phyloP scores from a whole-genome alignment of 2,329 filamentous ascomycete species.

The Podosphaera leucotricha region DNA sequence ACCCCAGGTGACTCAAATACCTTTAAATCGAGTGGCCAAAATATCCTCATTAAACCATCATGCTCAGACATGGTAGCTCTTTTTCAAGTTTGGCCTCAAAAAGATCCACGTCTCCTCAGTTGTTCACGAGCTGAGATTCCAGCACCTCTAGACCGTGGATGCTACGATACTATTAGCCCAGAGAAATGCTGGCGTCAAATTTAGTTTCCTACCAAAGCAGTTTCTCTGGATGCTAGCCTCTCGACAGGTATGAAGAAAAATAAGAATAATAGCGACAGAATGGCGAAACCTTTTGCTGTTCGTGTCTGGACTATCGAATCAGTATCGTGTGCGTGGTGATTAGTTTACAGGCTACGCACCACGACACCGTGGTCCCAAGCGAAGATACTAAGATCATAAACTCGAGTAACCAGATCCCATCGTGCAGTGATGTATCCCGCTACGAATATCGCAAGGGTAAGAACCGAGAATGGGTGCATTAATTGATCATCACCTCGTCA shows the following conservation, averaged over 20 bases:
- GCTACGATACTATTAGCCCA: conserved; percentile 26
- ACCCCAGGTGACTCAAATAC: conserved; percentile 54
- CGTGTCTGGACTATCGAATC: conserved; percentile 35
- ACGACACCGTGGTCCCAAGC: conserved; percentile 98
- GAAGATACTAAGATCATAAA: conserved; percentile 93
- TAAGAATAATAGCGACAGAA: conserved; percentile 68
- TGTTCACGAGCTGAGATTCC: conserved; percentile 92
- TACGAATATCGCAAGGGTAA: conserved; percentile 95
- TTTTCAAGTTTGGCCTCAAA: conserved; percentile 27
- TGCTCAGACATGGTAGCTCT: conserved; percentile 38
- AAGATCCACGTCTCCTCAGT: conserved; percentile 78
- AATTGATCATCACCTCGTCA: conserved; percentile 8
- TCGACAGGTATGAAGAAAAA: conserved; percentile 65
- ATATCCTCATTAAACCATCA: conserved; percentile 90
- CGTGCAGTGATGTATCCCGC: conserved; percentile 97
- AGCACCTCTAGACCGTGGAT: conserved; percentile 53
- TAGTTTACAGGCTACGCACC: conserved; percentile 27
- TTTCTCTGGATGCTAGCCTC: conserved; percentile 59
- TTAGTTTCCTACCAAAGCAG: conserved; percentile 39
- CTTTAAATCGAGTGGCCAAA: conserved; percentile 80
- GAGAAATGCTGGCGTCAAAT: conserved; percentile 5
- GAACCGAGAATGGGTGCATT: conserved; percentile 95
- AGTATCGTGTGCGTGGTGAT: background rate
- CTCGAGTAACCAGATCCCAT: conserved; percentile 90
- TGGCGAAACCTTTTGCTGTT: conserved; percentile 61